Conservation (phyloP, 768 basidiomycete genomes). For the Tubosaeta sp. region DNA sequence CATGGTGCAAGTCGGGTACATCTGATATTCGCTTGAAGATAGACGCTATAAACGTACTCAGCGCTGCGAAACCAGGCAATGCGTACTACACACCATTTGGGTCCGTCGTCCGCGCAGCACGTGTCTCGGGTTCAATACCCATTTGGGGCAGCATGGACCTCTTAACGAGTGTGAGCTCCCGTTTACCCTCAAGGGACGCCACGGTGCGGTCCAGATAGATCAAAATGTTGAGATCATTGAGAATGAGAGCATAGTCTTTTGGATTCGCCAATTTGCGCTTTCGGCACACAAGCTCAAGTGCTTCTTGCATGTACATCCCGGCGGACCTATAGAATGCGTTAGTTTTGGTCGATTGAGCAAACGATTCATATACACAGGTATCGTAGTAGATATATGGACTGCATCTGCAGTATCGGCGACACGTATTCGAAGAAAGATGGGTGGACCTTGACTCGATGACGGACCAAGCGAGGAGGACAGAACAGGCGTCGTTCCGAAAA, state of each 20-base stretch:
- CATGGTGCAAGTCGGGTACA: constrained; percentile 47
- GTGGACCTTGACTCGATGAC: constrained; percentile 69
- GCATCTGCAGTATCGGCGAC: constrained; percentile 79
- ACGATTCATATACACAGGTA: constrained; percentile 70
- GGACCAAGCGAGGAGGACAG: constrained; percentile 68
- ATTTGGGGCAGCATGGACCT: constrained; percentile 69
- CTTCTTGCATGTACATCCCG: constrained; percentile 97
- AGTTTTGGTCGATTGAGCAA: neutral
- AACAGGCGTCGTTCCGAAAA: constrained; percentile 47
- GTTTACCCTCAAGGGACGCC: constrained; percentile 87
- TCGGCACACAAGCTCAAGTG: constrained; percentile 78
- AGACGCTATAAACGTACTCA: constrained; percentile 52
- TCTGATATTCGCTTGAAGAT: constrained; percentile 91
- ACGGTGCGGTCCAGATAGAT: constrained; percentile 94
- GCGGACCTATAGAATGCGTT: constrained; percentile 49
- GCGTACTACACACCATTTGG: constrained; percentile 68
- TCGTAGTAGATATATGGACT: constrained; percentile 84
- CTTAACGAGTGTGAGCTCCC: constrained; percentile 78
- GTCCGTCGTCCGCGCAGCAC: constrained; percentile 73
- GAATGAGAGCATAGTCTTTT: constrained; percentile 79
- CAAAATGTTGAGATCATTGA: constrained; percentile 58
- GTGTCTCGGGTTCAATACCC: constrained; percentile 64
- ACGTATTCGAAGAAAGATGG: constrained; percentile 76
- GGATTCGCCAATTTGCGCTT: constrained; percentile 63
- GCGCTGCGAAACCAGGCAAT: neutral